Evolutionary conservation across 2,329 filamentous ascomycete species (phyloP).

Genomic region (Neonectria faginata): DNA sequence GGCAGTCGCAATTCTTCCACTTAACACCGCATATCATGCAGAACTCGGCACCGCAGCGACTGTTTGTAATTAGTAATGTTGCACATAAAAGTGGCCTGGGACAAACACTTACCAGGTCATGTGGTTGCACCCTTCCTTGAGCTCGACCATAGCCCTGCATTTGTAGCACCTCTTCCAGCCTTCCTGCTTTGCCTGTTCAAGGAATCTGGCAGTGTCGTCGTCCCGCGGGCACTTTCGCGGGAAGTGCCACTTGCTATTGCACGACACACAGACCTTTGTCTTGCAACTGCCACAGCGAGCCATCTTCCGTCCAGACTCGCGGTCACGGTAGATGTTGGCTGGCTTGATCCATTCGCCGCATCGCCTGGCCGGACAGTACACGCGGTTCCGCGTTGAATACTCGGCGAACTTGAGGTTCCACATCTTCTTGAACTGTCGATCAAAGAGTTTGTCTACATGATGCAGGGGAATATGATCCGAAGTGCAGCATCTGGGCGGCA

Average conservation of each 20-base stretch:
- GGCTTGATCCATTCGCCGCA: slow-evolving; percentile 88
- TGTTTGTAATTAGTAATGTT: slow-evolving; percentile 46
- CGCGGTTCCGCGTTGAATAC: slow-evolving; percentile 77
- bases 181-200: slow-evolving; percentile 73
- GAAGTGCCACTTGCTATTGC: slow-evolving; percentile 80
- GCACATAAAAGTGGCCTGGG: background rate
- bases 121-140: slow-evolving; percentile 87
- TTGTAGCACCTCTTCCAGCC: slow-evolving; percentile 82
- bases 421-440: slow-evolving; percentile 76
- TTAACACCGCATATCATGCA: slow-evolving; percentile 86
- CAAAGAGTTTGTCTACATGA: slow-evolving; percentile 81
- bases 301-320: slow-evolving; percentile 69
- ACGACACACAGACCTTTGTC: slow-evolving; percentile 79
- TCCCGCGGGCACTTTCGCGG: slow-evolving; percentile 77
- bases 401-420: slow-evolving; percentile 88
- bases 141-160: slow-evolving; percentile 80
- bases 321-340: slow-evolving; percentile 70
- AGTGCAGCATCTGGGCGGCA: slow-evolving; percentile 88
- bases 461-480: slow-evolving; percentile 78
- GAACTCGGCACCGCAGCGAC: slow-evolving; percentile 84
- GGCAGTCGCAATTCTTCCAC: slow-evolving; percentile 87
- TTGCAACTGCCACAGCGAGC: slow-evolving; percentile 79
- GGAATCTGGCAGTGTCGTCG: slow-evolving; percentile 71
- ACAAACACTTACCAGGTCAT: slow-evolving; percentile 78
- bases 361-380: slow-evolving; percentile 79